phyloP scores from a whole-genome alignment of 768 basidiomycete genomes.

The Amyloporia xantha region DNA sequence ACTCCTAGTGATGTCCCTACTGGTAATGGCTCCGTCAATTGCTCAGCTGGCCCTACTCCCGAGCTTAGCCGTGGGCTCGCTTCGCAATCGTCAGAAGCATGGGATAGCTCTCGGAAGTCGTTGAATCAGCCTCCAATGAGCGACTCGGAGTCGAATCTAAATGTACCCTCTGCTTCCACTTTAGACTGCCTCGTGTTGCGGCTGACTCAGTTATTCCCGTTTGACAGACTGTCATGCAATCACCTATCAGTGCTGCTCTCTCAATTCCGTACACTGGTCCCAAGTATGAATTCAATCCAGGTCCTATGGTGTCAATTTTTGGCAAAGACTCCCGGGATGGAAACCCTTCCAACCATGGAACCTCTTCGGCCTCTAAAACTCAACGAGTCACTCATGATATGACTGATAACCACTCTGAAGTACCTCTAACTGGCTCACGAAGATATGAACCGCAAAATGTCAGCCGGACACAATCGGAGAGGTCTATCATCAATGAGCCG shows the following conservation, averaged over 20 bases:
- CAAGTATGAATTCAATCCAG: background rate
- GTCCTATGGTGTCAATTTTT: background rate
- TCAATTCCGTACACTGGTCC: background rate
- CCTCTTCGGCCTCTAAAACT: too few relatives aligned
- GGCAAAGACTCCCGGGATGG: background rate
- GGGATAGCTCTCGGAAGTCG: background rate
- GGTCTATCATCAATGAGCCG: conserved; percentile 1
- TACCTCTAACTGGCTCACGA: background rate
- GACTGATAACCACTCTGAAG: background rate
- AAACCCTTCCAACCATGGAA: background rate
- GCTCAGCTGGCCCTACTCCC: background rate
- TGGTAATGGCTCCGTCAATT: conserved; percentile 7
- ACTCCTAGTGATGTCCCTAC: conserved; percentile 2
- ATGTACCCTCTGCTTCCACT: conserved; percentile 1
- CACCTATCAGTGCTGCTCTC: background rate
- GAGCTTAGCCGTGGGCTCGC: background rate
- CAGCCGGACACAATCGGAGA: background rate
- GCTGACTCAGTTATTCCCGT: background rate
- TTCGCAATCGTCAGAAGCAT: background rate
- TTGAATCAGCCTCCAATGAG: background rate
- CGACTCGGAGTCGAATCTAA: background rate
- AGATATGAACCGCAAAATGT: conserved; percentile 1
- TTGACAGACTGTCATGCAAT: background rate
- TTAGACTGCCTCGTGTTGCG: background rate
- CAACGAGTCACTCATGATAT: background rate